phyloP scores from a whole-genome alignment of 441 rosid species.

The Bruguiera hainesii region DNA sequence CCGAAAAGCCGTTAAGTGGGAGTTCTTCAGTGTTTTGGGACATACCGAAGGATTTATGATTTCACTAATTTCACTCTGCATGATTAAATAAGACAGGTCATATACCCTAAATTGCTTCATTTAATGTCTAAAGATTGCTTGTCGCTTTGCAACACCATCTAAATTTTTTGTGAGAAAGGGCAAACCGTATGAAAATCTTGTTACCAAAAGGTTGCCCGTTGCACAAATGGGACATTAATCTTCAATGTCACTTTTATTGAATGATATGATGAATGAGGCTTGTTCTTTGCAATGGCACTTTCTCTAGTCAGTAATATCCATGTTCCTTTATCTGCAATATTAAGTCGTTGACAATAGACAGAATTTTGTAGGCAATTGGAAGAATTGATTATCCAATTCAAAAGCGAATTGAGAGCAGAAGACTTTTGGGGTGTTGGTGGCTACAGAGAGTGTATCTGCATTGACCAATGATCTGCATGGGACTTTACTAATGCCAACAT shows the following conservation, averaged over 20 bases:
- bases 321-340: not conserved
- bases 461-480: conserved; percentile 18
- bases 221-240: conserved; percentile 6
- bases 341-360: conserved; percentile 18
- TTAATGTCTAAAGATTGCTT: too few species aligned
- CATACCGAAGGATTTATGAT: too few species aligned
- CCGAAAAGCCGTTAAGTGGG: too few species aligned
- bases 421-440: conserved; percentile 16
- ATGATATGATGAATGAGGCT: not conserved
- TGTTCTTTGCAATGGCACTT: not conserved
- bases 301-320: too few species aligned
- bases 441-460: conserved; percentile 15
- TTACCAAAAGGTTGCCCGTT: not conserved
- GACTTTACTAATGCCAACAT: conserved; percentile 7
- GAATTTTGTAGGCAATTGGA: conserved; percentile 2
- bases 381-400: conserved; percentile 6
- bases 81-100: too few species aligned
- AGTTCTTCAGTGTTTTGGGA: too few species aligned
- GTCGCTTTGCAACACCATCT: too few species aligned
- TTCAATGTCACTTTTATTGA: not conserved
- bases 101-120: too few species aligned
- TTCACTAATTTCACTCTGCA: too few species aligned
- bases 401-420: not conserved
- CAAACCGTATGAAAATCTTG: too few species aligned
- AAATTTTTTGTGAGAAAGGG: too few species aligned